Base-by-base conservation (phyloP, 2,329 filamentous ascomycete genomes). In the Fusarium agapanthi region DNA sequence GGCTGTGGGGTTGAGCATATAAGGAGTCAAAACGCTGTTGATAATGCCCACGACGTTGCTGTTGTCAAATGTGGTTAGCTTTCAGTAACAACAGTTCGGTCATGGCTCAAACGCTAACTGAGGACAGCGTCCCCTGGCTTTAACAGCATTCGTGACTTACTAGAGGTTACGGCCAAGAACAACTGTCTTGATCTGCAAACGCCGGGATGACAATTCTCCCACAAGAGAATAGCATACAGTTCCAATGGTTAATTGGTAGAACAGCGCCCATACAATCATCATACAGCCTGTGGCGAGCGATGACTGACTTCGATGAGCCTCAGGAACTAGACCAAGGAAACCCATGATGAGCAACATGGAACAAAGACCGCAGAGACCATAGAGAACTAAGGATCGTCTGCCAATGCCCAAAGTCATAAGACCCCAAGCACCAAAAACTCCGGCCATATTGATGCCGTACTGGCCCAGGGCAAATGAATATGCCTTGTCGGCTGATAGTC, bases 181-280 rank as follows among this genome's bases (percentile, higher is more conserved):
- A 28, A 97, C 92, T 1, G 95, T 97, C 85, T 97, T 97, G 84
- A 97, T 95, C 79, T 95, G 92, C 38, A 98, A 87, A 5, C 95
- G 89, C 20, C 93, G 89, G 1, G 94, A 94, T 0, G 94, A 95
- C 28, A 97, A 83, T 80, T 97, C 95, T 2, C 93, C 90, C 9
- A 97, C 95, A 16, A 97, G 88, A 0, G 94, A 96, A 83, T 97
- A 97, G 81, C 92, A 94, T 13, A 97, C 94, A 0, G 95, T 96
- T 43, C 95, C 95, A 54, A 97, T 94, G 0, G 93, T 93, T 53
- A 95, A 86, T 80, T 97, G 94, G 83, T 97, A 97, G 76, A 92
- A 89, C 50, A 96, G 84, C 2, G 95, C 92, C 92, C 92, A 96
- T 62, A 91, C 82, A 38, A 96, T 86, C 92, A 97, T 95, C 82